phyloP scores from a whole-genome alignment of 352 stramenopile species.

The Globisporangium takayamanum region DNA sequence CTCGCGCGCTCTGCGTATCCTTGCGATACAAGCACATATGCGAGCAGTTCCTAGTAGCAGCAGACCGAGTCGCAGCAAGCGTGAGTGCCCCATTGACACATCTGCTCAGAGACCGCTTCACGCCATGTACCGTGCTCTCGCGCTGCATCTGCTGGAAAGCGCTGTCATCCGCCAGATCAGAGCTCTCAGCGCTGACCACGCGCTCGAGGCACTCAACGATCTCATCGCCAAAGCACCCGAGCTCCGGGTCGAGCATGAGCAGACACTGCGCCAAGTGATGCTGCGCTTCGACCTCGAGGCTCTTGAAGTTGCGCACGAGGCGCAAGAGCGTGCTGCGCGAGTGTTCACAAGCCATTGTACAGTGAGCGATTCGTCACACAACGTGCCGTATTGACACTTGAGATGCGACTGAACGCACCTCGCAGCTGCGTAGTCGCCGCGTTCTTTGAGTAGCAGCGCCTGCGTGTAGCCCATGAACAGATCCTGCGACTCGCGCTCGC shows the following conservation, averaged over 20 bases:
- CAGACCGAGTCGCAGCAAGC: not conserved
- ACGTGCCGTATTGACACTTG: not conserved
- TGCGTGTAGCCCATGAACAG: constrained; percentile 33
- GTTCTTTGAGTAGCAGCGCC: constrained; percentile 34
- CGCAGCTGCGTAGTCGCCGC: constrained; percentile 24
- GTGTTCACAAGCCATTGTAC: not conserved
- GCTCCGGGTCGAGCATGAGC: constrained; percentile 24
- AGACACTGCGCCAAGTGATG: constrained; percentile 46
- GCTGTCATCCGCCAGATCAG: constrained; percentile 13
- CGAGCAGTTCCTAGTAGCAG: constrained; percentile 32
- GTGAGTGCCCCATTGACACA: not conserved
- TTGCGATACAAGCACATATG: constrained; percentile 27
- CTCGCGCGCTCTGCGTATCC: constrained; percentile 19
- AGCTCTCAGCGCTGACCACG: constrained; percentile 9
- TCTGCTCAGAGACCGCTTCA: not conserved
- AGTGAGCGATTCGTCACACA: not conserved
- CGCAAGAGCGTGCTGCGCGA: constrained; percentile 21
- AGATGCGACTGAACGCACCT: constrained; percentile 13
- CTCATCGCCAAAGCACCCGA: constrained; percentile 21
- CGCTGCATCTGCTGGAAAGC: constrained; percentile 15
- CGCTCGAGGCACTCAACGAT: constrained; percentile 24
- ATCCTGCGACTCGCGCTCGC: constrained; percentile 11
- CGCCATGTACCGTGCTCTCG: constrained; percentile 21
- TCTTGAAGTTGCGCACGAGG: constrained; percentile 14
- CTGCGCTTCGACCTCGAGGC: constrained; percentile 23